A percentile compares a stretch with the other conserved stretches of the same genome.
Conservation (phyloP, 345 rosid genomes). For the Clausena lansium region DNA sequence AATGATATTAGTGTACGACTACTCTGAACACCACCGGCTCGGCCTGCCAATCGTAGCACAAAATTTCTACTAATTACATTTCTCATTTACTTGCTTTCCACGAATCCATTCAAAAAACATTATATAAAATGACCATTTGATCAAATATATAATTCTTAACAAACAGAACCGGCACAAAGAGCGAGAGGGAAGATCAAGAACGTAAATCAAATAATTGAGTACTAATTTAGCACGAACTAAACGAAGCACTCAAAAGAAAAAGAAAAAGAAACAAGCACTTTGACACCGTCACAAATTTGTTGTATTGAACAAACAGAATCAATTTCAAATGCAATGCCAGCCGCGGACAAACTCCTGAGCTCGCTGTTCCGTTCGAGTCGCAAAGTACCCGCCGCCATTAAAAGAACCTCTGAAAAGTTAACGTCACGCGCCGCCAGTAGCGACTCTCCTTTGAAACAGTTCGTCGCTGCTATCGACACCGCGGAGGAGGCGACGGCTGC, state of each 20-base stretch:
- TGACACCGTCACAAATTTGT: not conserved
- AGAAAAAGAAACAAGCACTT: too few relatives aligned
- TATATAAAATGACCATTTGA: too few relatives aligned
- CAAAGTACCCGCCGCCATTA: not conserved
- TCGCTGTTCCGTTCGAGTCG: slow-evolving; percentile 24
- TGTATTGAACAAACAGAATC: not conserved
- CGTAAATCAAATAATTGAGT: not conserved
- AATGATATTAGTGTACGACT: too few relatives aligned
- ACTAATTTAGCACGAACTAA: too few relatives aligned
- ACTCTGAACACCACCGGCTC: too few relatives aligned
- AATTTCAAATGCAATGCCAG: slow-evolving; percentile 26
- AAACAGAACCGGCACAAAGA: not conserved
- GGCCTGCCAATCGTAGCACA: too few relatives aligned
- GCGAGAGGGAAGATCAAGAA: not conserved
- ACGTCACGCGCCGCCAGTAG: not conserved
- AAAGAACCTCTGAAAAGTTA: not conserved
- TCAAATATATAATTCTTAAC: not conserved
- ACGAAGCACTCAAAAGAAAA: too few relatives aligned
- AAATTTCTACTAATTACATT: too few relatives aligned
- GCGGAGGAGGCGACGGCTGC: not conserved
- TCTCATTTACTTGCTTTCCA: not conserved
- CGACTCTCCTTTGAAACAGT: slow-evolving; percentile 11
- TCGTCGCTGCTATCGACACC: slow-evolving; percentile 12
- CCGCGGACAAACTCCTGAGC: slow-evolving; percentile 23
- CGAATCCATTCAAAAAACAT: not conserved